Base-by-base conservation (phyloP, 257 asterid species). In the Solanum chmielewskii region DNA sequence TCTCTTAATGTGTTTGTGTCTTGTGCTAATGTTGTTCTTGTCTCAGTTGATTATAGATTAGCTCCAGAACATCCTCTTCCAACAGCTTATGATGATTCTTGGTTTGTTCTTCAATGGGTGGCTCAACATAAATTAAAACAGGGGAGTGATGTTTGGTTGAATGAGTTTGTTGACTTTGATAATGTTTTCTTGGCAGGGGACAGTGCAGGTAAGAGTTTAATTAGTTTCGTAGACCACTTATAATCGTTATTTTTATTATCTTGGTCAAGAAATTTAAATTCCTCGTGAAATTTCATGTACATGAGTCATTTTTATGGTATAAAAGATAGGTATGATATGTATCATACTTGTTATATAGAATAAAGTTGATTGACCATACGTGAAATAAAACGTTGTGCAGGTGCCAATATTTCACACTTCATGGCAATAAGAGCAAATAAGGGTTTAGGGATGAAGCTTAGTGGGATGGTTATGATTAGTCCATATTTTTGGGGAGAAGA, bases 401-500 rank as follows among this genome's bases (percentile, higher is more conserved):
- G 99, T 9, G 99, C 97, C 7, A 96, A 95, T 49, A 92, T 96
- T 6, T 88, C 97, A 0, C 98, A 95, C 89, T 95, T 95, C 44
- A 31, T 93, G 87, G 89, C 95, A 2, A 92, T 92, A 49, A 88
- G 85, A 77, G 90, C 89, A 4, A 83, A 87, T 15, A 80, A 18
- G 8, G 64, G 1, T 18, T 2, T 85, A 6, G 89, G 88, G 29
- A 35, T 92, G 25, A 86, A 89, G 62, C 66, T 93, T 18, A 9
- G 14, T 0, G 98, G 98, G 2, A 80, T 92, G 7, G 4, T 93
- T 11, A 89, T 96, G 96, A 71, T 96, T 9, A 95, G 92, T 2
- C 98, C 98, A 0, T 96, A 93, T 29, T 94, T 94, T 91, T 96
- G 98, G 98, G 96, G 98, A 2, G 91, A 92, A 44, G 83, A 92